Base-by-base conservation (phyloP, 1,139 yeast species). In the Taiozyma sp. region DNA sequence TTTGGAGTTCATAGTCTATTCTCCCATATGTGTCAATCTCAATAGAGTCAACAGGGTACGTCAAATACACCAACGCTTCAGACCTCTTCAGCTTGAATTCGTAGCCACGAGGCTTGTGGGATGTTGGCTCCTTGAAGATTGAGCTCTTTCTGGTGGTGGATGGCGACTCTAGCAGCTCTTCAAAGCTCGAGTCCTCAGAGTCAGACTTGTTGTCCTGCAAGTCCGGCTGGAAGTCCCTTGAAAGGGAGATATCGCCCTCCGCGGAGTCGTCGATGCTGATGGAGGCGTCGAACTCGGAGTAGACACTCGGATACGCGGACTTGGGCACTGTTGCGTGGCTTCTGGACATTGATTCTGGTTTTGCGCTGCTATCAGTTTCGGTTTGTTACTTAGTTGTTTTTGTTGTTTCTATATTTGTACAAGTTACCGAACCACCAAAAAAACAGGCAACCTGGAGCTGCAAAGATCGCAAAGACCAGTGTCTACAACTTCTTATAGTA, bases 221-320 rank as follows among this genome's bases (percentile, higher is more conserved):
- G 3, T 19, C 29, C 13, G 43, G 16, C 10, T 19, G 29, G 5
- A 41, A 30, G 37, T 46, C 53, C 16, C 51, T 47, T 11, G 53
- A 32, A 3, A 55, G 49, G 16, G 63, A 58, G 42, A 59, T 55
- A 46, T 59, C 60, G 8, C 62, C 61, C 42, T 59, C 63, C n/a
- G 52, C 39, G 10, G 51, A 43, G 43, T 56, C 59, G 41, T 59
- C 62, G n/a, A 58, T 43, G 45, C 54, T 51, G n/a, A 49, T n/a
- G 4, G 60, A 54, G n/a, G 57, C 46, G 41, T 57, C 58, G 35
- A 59, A 58, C 45, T 56, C 59, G 7, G 45, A 47, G 43, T 49
- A 52, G 10, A 47, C 54, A 7, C 46, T 43, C 1, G 62, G 61
- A 45, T 59, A 59, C 5, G 62, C 62, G 1, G 62, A 58, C 39